Percentiles rank a stretch among this genome's conserved stretches.
phyloP scores from a whole-genome alignment of 225 moss, liverwort and hornwort genomes.

The Anthoceros angustus region DNA sequence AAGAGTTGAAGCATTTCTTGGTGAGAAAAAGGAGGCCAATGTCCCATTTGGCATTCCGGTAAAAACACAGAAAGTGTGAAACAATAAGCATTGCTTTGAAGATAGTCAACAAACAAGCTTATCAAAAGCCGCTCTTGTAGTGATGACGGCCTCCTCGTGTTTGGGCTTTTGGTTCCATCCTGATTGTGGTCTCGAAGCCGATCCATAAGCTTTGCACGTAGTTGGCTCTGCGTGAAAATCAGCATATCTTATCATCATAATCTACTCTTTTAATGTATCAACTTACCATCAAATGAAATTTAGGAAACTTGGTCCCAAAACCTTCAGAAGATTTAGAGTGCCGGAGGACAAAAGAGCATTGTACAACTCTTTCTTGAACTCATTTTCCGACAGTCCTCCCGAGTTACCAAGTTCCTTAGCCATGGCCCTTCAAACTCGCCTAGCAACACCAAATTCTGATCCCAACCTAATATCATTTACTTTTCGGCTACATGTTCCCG shows the following conservation, averaged over 20 bases:
- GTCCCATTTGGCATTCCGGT: slow-evolving; percentile 64
- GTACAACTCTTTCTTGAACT: slow-evolving; percentile 53
- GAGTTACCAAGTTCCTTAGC: background rate
- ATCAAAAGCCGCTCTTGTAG: slow-evolving; percentile 50
- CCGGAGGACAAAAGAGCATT: slow-evolving; percentile 50
- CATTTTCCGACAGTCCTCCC: slow-evolving; percentile 18
- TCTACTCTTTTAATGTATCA: background rate
- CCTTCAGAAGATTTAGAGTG: slow-evolving; percentile 64
- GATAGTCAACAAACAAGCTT: slow-evolving; percentile 79
- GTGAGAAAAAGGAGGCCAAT: slow-evolving; percentile 51
- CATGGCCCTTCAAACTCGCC: background rate
- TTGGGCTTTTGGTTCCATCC: slow-evolving; percentile 23
- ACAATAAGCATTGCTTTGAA: slow-evolving; percentile 46
- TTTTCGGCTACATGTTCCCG: no score
- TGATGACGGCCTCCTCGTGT: slow-evolving; percentile 32
- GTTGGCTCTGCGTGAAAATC: slow-evolving; percentile 35
- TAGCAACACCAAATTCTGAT: background rate
- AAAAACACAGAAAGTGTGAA: slow-evolving; percentile 80
- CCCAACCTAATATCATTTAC: no score
- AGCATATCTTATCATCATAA: background rate
- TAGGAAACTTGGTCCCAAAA: background rate
- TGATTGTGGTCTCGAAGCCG: slow-evolving; percentile 47
- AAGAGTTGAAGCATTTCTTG: slow-evolving; percentile 70
- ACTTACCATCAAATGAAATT: background rate
- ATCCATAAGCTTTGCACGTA: slow-evolving; percentile 64